Evolutionary conservation across 2,329 filamentous ascomycete genomes (phyloP), one percentile per base, ranked within the genome.

Genomic region (Aureobasidium sp.): DNA sequence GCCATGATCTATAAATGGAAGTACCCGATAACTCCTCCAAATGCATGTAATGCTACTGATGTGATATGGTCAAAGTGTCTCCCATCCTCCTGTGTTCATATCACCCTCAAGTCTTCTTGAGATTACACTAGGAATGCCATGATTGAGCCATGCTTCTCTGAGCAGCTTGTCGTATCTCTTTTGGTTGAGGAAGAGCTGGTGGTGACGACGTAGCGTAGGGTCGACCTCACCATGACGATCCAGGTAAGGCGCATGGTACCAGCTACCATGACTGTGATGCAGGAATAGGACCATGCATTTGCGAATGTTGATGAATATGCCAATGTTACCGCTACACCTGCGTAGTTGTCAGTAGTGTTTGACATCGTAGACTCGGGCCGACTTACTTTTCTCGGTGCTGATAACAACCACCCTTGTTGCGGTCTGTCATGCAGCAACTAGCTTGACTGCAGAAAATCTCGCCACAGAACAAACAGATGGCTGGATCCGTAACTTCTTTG

Each of bases 41-140:
- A 59, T 59, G 56, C 56, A 41, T 37, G 17, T 26, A 6, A 48
- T 59, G 23, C 34, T 46, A 32, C 10, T 9, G 20, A 58, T 48
- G 42, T 23, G 7, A 57, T 50, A 27, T 36, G 23, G 17, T 39
- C 70, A 62, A 81, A 81, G 68, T 37, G 79, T 97, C 78, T 99
- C 94, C 94, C 94, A 99, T 0, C 94, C 94, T 0, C 94, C 94
- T 69, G 91, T 97, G 72, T 99, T 99, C 48, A 97, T 91, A 74
- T 99, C 94, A 15, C 90, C 88, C 78, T 99, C 94, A 67, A 99
- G 76, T 75, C 91, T 93, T 67, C 94, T 82, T 66, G 89, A 90
- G 72, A 99, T 96, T 51, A 91, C 86, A 67, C 89, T 95, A 39
- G 92, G 92, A 32, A 99, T 85, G 5, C 89, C 87, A 69, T 97